Conservation (phyloP, 2,329 filamentous ascomycete genomes). For the Fusarium hostae region DNA sequence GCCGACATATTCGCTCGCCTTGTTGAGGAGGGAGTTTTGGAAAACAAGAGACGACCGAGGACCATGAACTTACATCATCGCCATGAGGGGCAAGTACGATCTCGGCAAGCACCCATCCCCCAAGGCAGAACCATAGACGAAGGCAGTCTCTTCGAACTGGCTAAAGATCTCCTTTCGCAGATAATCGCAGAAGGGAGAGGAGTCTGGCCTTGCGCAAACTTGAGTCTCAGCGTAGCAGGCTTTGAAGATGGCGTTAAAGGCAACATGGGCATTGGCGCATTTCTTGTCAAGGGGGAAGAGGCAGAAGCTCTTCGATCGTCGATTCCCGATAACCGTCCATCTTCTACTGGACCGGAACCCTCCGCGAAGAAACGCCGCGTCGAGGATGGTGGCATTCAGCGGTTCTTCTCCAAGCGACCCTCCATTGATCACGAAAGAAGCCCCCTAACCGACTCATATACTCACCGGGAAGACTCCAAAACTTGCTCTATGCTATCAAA, state of each 20-base stretch:
- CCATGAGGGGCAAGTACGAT: constrained; percentile 77
- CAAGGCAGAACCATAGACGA: constrained; percentile 80
- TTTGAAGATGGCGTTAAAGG: constrained; percentile 89
- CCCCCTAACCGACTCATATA: constrained; percentile 33
- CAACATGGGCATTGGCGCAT: constrained; percentile 87
- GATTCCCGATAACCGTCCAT: constrained; percentile 34
- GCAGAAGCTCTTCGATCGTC: constrained; percentile 55
- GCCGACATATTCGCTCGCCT: constrained; percentile 91
- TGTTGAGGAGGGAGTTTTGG: constrained; percentile 88
- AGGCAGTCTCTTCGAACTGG: constrained; percentile 76
- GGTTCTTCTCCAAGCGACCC: constrained; percentile 64
- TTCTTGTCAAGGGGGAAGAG: constrained; percentile 81
- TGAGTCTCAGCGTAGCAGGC: constrained; percentile 88
- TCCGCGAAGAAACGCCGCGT: constrained; percentile 49
- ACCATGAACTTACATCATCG: constrained; percentile 88
- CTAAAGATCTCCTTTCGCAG: constrained; percentile 80
- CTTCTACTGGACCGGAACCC: constrained; percentile 37
- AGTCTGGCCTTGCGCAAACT: constrained; percentile 91
- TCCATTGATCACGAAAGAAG: constrained; percentile 45
- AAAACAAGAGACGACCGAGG: constrained; percentile 86
- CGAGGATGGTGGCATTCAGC: constrained; percentile 64
- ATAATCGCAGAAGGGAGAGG: constrained; percentile 76
- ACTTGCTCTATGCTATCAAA: constrained; percentile 6
- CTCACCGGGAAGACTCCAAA: not conserved
- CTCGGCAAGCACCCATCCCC: constrained; percentile 80